A percentile compares a stretch with the other conserved stretches of the same genome.
Evolutionary conservation across 2,329 filamentous ascomycete genomes (phyloP).

Genomic region (Calonectria montana): DNA sequence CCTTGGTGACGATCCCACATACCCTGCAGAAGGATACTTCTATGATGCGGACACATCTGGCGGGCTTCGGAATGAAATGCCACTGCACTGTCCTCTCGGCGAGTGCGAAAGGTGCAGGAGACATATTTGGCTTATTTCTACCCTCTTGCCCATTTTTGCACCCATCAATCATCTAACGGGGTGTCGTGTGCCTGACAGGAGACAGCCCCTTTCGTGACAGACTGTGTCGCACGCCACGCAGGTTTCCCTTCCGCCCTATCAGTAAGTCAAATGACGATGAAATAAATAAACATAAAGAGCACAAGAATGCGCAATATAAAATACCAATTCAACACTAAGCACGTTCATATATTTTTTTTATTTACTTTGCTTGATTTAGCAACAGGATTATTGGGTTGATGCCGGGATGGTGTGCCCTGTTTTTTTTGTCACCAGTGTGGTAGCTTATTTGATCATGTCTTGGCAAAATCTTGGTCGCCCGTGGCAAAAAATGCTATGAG

Average conservation of each 20-base stretch:
- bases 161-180: background rate
- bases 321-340: no score
- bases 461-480: conserved; percentile 4
- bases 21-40: background rate
- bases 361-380: no score
- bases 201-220: no score
- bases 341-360: no score
- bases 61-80: background rate
- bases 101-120: background rate
- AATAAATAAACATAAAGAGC: no score
- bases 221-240: no score
- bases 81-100: background rate
- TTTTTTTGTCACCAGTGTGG: background rate
- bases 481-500: conserved; percentile 16
- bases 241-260: no score
- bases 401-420: background rate
- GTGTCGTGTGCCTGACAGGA: background rate
- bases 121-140: background rate
- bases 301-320: no score
- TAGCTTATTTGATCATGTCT: background rate
- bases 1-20: background rate
- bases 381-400: no score
- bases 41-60: background rate
- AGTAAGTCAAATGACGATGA: no score
- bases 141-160: background rate